Base-by-base conservation (phyloP, 306 rosid species). In the Astragalus glycyphyllos region DNA sequence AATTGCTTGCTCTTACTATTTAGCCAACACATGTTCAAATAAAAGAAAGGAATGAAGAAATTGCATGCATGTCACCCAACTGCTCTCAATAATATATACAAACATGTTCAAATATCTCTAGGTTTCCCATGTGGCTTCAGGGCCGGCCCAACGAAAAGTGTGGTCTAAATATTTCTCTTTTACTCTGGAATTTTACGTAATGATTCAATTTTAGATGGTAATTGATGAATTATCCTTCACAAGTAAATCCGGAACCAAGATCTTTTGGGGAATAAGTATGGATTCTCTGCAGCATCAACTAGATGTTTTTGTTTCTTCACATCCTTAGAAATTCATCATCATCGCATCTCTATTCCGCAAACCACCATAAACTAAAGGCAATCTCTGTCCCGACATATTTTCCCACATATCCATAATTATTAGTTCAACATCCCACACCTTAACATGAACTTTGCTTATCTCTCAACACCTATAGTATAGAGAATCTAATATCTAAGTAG, bases 301-400 rank as follows among this genome's bases (percentile, higher is more conserved):
- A 41, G 44, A 62, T 48, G 73, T 49, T 64, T 70, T 58, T 48
- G 60, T 58, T 57, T 44, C 10, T 23, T 65, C 56, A 29, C 69
- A 69, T 51, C 38, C 34, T 69, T 50, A 57, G 15, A 73, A 65
- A 73, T 58, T 17, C 49, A 65, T 11, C 48, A 47, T 47, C 56
- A 60, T 75, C 40, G 47, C 77, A 70, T 48, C 58, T 53, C 58
- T 44, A 47, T 40, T 66, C 47, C 12, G 47, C 54, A 64, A 69
- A 15, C 11, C 20, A 17, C 15, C 7, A 29, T 11, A 4, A 50
- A 68, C 69, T 44, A 64, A 46, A 11, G 55, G 71, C 44, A 13
- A 38, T 35, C 29, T 26, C 63, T 41, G 17, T 10, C 4, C 38
- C 11, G 42, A 7, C 31, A 55, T 51, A 37, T 4, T 46, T 53